Evolutionary conservation across 345 rosid genomes (phyloP), one percentile per base, ranked within the genome.

Genomic region (Sisymbrium irio): DNA sequence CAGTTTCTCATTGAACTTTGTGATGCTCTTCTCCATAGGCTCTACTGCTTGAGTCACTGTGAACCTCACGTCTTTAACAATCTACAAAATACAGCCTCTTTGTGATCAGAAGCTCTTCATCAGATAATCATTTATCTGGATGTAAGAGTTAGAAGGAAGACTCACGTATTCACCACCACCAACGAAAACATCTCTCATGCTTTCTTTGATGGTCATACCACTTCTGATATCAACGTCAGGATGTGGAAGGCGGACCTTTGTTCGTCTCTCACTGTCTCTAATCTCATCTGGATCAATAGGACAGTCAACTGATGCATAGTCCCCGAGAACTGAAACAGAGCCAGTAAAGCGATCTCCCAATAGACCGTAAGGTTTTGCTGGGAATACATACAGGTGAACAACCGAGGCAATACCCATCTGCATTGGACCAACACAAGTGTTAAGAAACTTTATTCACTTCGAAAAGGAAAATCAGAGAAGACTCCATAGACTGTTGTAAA

Each of bases 351-450:
- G 83, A 71, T 92, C 99, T 75, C 99, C 99, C 91, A 95, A 82
- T 75, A 85, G 82, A 82, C 91, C 85, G 19, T 95, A 95, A 17
- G 98, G 98, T 74, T 81, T 89, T 62, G 97, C 85, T 60, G 99
- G 98, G 85, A 89, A 96, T 66, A 92, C 99, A 77, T 85, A 90
- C 1, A 96, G 83, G 85, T 96, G 99, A 81, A 92, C 97, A 62
- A 87, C 71, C 18, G 98, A 92, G 83, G 99, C 99, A 71, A 96
- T 85, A 79, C 93, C 94, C 99, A 96, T 96, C 99, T 96, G 98
- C 80, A 67, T 88, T 87, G 85, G 84, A 84, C 80, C 77, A 85
- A 86, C 69, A 83, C 72, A 79, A 50, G 73, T 72, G 53, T 69
- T 69, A 73, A 84, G 80, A 83, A n/a, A n/a, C n/a, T n/a, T n/a